Base-by-base conservation (phyloP, 768 basidiomycete genomes). In the Boletus subcaerulescens region DNA sequence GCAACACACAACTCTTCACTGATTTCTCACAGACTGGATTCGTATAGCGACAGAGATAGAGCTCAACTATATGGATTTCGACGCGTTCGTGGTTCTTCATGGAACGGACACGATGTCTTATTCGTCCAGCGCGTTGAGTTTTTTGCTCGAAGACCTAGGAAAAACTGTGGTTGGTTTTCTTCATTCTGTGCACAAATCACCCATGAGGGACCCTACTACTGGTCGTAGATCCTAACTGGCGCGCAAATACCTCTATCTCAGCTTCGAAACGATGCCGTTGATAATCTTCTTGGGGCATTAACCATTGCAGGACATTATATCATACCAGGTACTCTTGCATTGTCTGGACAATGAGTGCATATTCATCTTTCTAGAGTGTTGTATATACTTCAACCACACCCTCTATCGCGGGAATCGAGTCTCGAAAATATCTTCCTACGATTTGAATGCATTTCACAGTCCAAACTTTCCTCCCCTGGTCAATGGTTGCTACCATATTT, bases 21-120 rank as follows among this genome's bases (percentile, higher is more conserved):
- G 45, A 64, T 49, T 41, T 48, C 62, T 55, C 38, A 50, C 65
- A 90, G 93, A 93, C 64, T 95, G 93, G 92, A 87, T 93, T 60
- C 80, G 91, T 10, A 86, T 98, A 33, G 90, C 93, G 0, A 86
- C 85, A 1, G 95, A 98, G 64, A 93, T 98, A 60, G 93, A 96
- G 65, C 83, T 93, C 49, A 97, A 97, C 67, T 97, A 97, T 65
- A 68, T 78, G 32, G 62, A 67, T 14, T 98, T 92, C 66, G 95
- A 98, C 63, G 92, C 91, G 0, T 97, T 98, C 65, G 85, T 98
- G 18, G 76, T 97, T 31, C 73, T 96, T 18, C 93, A 96, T 65
- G 93, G 93, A 33, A 93, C 91, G 11, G 94, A 96, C 65, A 93
- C 91, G 1, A 93, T 94, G 90, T 84, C 85, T 17, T 95, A 93